phyloP scores from a whole-genome alignment of 2,329 filamentous ascomycete species.

The Trichothecium sympodiale region DNA sequence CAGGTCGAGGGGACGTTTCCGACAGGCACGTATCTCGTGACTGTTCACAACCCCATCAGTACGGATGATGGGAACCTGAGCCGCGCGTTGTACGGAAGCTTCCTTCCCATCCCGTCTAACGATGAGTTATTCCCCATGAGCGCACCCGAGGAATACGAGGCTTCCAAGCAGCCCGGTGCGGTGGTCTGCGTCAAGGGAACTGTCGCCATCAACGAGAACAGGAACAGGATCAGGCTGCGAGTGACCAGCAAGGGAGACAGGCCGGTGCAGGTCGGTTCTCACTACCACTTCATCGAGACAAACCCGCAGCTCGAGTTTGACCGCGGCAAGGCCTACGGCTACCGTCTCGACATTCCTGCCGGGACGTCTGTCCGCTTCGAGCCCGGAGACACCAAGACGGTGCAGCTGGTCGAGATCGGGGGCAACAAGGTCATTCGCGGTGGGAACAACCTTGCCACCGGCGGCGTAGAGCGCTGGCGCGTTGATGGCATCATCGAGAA shows the following conservation, averaged over 20 bases:
- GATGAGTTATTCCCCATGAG: conserved; percentile 52
- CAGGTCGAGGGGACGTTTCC: conserved; percentile 93
- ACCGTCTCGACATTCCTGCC: conserved; percentile 77
- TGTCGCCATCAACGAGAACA: conserved; percentile 61
- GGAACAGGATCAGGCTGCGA: conserved; percentile 60
- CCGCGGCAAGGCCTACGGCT: conserved; percentile 71
- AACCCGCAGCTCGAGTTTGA: conserved; percentile 88
- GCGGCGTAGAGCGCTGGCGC: conserved; percentile 53
- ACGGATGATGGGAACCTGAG: conserved; percentile 77
- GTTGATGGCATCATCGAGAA: conserved; percentile 54
- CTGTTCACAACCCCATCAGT: conserved; percentile 81
- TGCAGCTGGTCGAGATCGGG: conserved; percentile 79
- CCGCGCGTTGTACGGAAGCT: conserved; percentile 84
- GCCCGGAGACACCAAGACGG: conserved; percentile 83
- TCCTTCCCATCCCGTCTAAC: conserved; percentile 66
- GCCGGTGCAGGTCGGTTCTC: conserved; percentile 85
- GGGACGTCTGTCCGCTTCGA: conserved; percentile 91
- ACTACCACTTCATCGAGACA: conserved; percentile 94
- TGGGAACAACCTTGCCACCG: conserved; percentile 70
- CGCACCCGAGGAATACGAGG: conserved; percentile 53
- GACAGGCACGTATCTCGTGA: conserved; percentile 85
- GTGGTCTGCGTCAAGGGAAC: conserved; percentile 59
- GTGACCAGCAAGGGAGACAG: conserved; percentile 83
- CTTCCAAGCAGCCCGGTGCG: conserved; percentile 64
- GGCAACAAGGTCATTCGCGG: conserved; percentile 72